Percentiles rank a stretch among this genome's conserved stretches.
phyloP scores from a whole-genome alignment of 805 yeast species.

The Cephaloascus albidus region DNA sequence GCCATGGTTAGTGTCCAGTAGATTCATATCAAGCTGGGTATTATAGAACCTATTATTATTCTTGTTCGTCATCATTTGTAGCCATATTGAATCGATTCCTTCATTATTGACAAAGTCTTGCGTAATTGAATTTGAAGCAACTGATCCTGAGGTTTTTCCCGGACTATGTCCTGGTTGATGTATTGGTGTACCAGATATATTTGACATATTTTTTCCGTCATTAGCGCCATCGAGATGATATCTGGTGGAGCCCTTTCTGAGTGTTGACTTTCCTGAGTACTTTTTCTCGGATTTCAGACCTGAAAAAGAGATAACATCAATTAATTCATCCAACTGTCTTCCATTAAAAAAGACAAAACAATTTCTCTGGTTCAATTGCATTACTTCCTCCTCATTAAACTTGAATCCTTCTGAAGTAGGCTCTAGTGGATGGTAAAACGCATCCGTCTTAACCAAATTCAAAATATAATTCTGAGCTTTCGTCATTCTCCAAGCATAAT shows the following conservation, averaged over 20 bases:
- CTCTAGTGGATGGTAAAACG: conserved; percentile 8
- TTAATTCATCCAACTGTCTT: not conserved
- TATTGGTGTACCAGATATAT: not conserved
- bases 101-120: conserved; percentile 14
- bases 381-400: not conserved
- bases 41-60: conserved; percentile 8
- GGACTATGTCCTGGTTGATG: not conserved
- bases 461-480: conserved; percentile 42
- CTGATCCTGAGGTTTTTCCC: not conserved
- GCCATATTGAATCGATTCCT: conserved; percentile 26
- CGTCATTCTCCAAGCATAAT: conserved; percentile 60
- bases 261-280: not conserved
- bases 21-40: conserved; percentile 1
- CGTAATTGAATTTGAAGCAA: not conserved
- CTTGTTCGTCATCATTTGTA: conserved; percentile 20
- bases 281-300: not conserved
- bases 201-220: too few relatives aligned
- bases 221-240: not conserved
- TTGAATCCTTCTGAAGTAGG: too few relatives aligned
- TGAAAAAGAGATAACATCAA: not conserved
- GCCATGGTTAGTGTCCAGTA: not conserved
- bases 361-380: not conserved
- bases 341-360: too few relatives aligned
- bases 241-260: not conserved
- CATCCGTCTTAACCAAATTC: conserved; percentile 19